phyloP scores from a whole-genome alignment of 2,329 filamentous ascomycete species.

The Neofusicoccum kwambonambiense region DNA sequence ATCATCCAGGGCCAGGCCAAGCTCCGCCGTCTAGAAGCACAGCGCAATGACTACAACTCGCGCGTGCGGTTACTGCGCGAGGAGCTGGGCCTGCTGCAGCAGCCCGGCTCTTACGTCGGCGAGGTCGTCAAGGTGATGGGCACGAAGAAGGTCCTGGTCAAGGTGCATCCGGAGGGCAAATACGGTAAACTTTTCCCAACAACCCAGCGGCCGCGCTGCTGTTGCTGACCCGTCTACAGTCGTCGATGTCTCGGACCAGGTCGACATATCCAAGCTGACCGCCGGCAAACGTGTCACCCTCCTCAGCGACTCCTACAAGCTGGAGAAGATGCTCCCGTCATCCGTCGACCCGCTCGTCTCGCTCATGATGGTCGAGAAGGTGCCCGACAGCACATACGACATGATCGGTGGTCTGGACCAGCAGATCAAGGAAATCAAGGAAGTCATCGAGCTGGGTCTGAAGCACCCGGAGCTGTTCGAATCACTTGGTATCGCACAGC shows the following conservation, averaged over 20 bases:
- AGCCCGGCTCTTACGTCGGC: constrained; percentile 96
- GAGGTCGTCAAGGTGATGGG: constrained; percentile 99
- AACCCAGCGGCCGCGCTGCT: neutral
- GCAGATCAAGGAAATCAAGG: constrained; percentile 99
- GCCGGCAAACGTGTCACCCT: constrained; percentile 96
- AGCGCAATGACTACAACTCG: constrained; percentile 99
- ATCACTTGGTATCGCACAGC: constrained; percentile 96
- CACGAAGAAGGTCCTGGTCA: constrained; percentile 98
- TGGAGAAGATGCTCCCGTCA: constrained; percentile 97
- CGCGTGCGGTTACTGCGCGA: constrained; percentile 90
- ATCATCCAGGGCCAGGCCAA: constrained; percentile 98
- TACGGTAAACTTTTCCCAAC: constrained; percentile 66
- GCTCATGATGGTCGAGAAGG: constrained; percentile 99
- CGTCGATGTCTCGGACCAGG: constrained; percentile 90
- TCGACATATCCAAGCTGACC: constrained; percentile 93
- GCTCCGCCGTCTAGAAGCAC: constrained; percentile 89
- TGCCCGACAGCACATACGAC: constrained; percentile 98
- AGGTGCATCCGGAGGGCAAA: constrained; percentile 99
- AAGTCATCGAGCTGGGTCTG: constrained; percentile 96
- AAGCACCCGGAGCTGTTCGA: constrained; percentile 99
- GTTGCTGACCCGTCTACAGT: constrained; percentile 55
- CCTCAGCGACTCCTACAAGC: constrained; percentile 95
- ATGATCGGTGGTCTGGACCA: constrained; percentile 99
- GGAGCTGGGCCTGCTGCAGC: constrained; percentile 92
- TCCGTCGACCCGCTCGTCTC: constrained; percentile 98